phyloP scores from a whole-genome alignment of 352 stramenopile genomes.

The Phytophthora chlamydospora region DNA sequence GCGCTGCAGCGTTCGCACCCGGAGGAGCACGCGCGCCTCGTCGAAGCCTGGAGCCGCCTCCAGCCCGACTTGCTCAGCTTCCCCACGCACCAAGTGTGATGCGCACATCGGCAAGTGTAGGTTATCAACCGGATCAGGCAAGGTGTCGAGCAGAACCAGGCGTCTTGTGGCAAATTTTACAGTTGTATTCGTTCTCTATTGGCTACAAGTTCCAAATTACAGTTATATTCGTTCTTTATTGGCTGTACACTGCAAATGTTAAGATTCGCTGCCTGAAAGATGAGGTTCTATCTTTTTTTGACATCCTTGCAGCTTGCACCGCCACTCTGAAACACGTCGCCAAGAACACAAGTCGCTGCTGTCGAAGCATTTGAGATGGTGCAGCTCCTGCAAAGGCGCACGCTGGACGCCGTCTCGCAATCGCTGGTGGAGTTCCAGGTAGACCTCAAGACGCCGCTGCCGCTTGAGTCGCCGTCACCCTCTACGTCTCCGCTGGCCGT shows the following conservation, averaged over 20 bases:
- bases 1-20: conserved; percentile 74
- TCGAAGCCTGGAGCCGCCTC: conserved; percentile 71
- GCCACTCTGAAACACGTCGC: conserved; percentile 25
- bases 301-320: background rate
- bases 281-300: background rate
- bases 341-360: conserved; percentile 8
- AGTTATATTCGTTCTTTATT: conserved; percentile 19
- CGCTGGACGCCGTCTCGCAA: conserved; percentile 13
- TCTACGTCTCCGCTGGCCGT: conserved; percentile 42
- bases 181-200: conserved; percentile 19
- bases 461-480: conserved; percentile 9
- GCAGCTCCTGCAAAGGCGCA: conserved; percentile 21
- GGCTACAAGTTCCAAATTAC: conserved; percentile 2
- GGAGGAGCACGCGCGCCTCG: conserved; percentile 71
- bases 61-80: conserved; percentile 74
- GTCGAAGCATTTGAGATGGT: conserved; percentile 17
- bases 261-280: conserved; percentile 2
- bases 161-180: background rate
- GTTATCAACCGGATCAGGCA: too few species aligned
- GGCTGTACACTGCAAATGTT: conserved; percentile 4
- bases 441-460: conserved; percentile 17
- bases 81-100: conserved; percentile 38
- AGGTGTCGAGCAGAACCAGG: conserved; percentile 18
- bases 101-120: background rate
- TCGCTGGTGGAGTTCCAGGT: conserved; percentile 31